phyloP scores from a whole-genome alignment of 257 asterid genomes.

The Penstemon newberryi region DNA sequence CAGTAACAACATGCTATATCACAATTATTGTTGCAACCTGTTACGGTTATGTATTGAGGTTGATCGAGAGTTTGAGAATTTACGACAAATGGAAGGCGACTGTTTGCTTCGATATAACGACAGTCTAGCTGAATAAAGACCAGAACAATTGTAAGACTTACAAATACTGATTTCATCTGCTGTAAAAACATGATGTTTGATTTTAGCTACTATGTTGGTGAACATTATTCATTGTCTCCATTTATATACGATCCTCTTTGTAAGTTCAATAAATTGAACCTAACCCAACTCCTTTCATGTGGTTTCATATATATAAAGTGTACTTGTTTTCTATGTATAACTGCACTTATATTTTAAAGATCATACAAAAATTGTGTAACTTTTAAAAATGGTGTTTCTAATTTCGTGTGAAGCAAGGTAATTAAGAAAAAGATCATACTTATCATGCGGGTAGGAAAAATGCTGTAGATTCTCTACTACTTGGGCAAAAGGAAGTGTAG shows the following conservation, averaged over 20 bases:
- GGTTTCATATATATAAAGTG: conserved; percentile 7
- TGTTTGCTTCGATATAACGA: conserved; percentile 12
- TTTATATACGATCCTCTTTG: neutral
- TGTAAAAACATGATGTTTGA: conserved; percentile 22
- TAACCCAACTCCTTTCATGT: conserved; percentile 10
- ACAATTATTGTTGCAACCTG: conserved; percentile 48
- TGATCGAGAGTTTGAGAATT: conserved; percentile 35
- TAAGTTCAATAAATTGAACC: conserved; percentile 4
- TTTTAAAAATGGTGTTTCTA: conserved; percentile 19
- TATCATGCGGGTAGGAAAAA: no score
- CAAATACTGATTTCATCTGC: conserved; percentile 10
- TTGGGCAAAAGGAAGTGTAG: no score
- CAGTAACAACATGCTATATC: conserved; percentile 57
- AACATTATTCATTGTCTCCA: neutral
- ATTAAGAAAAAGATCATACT: no score
- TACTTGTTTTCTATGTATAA: neutral
- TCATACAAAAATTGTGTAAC: conserved; percentile 28
- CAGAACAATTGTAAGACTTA: conserved; percentile 28
- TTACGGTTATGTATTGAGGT: conserved; percentile 33
- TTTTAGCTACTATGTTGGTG: conserved; percentile 29
- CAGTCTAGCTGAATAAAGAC: conserved; percentile 17
- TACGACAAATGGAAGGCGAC: conserved; percentile 33
- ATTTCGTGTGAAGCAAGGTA: no score
- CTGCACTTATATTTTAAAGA: neutral
- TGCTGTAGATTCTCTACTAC: no score